Evolutionary conservation across 1,284 basidiomycete genomes (phyloP).

Genomic region (Papiliotrema fonsecae): DNA sequence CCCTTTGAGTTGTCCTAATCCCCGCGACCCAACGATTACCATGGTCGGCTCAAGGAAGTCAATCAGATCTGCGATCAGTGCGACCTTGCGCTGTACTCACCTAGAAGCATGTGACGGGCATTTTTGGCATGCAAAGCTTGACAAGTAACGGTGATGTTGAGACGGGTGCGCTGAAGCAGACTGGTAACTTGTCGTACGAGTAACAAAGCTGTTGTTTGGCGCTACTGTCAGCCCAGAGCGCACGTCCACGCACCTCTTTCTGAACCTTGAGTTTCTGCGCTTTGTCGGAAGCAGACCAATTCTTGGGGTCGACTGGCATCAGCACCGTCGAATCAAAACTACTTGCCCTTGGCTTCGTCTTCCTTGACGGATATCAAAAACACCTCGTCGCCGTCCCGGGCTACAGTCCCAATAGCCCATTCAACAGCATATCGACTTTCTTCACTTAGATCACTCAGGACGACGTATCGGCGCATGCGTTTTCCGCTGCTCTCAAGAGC

Average conservation of each 20-base stretch:
- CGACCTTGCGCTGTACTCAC: conserved; percentile 45
- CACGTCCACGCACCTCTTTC: conserved; percentile 64
- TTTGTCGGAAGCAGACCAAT: conserved; percentile 62
- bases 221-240: background rate
- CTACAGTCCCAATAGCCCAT: conserved; percentile 94
- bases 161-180: conserved; percentile 79
- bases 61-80: conserved; percentile 62
- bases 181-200: conserved; percentile 82
- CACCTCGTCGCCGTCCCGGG: conserved; percentile 89
- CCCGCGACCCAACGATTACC: conserved; percentile 92
- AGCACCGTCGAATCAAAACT: conserved; percentile 29
- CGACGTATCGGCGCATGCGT: conserved; percentile 68
- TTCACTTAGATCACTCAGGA: conserved; percentile 89
- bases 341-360: conserved; percentile 79
- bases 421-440: conserved; percentile 87
- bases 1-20: conserved; percentile 85
- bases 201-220: conserved; percentile 50
- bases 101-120: conserved; percentile 83
- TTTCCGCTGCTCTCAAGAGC: conserved; percentile 56
- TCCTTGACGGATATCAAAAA: conserved; percentile 86
- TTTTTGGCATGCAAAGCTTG: conserved; percentile 97
- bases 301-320: conserved; percentile 66
- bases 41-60: conserved; percentile 87
- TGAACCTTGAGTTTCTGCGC: conserved; percentile 72
- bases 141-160: conserved; percentile 81